Base-by-base conservation (phyloP, 805 yeast genomes). In the Candida insectalens region DNA sequence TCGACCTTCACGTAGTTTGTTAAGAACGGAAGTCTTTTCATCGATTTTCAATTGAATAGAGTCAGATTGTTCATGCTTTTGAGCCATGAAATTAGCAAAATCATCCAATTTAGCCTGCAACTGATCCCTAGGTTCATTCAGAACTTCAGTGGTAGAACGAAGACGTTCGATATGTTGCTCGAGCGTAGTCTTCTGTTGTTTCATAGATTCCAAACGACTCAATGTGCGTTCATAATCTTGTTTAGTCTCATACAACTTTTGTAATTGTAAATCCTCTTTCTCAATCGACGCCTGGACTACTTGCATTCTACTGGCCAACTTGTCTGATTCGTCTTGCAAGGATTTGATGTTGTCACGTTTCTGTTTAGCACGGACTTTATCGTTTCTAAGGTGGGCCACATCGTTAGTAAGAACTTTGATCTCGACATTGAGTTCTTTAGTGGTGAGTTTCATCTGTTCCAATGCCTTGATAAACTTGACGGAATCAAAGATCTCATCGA, bases 401-500 rank as follows among this genome's bases (percentile, higher is more conserved):
- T 83, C 75, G 46, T 83, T 85, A 42, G 81, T 77, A 30, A 87
- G 63, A 7, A 89, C 55, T 47, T 78, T 82, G 25, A 84, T 78
- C 38, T 87, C 95, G 2, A 67, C 62, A 8, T 75, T 62, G 71
- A 84, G 72, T 29, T 84, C 94, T 47, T 88, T 89, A 34, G 82
- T 73, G 27, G 87, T 71, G 1, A 53, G 55, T 50, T 87, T 88
- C 47, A 92, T 64, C 35, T 72, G 74, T 38, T 88, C 96, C 25
- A 92, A 62, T 1, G 92, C 95, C 50, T 84, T 89, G 1, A 96
- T 85, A 49, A 83, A 94, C 53, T 84, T 87, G 44, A 85, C 73
- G 0, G 96, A 96, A 57, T 92, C 96, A 49, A 92, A 92, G 6
- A 92, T 89, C 55, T 92, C 98, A 55, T 92, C 98, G 48, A 92